Percentiles rank a stretch among this genome's conserved stretches.
These are phyloP conservation scores for Endotrypanum monterogeii DNA, from an alignment of 208 protist genomes.

Conservation along the genomic window DNA sequence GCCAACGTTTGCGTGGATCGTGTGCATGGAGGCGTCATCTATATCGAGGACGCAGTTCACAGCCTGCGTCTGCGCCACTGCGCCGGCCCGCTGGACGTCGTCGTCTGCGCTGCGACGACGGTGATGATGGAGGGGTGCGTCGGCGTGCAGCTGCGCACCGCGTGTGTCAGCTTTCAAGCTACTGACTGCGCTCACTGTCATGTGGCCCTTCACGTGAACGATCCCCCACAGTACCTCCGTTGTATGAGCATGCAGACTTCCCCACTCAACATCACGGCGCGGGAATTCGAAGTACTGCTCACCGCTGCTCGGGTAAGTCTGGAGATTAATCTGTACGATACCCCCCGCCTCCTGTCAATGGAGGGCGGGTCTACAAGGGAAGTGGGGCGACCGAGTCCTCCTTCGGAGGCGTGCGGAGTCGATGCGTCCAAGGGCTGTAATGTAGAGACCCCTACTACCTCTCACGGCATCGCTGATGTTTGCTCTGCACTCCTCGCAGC, in stretches of 20 bases:
- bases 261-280: conserved; percentile 63
- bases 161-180: conserved; percentile 56
- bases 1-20: conserved; percentile 59
- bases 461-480: conserved; percentile 1
- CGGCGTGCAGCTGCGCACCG: conserved; percentile 65
- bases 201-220: conserved; percentile 77
- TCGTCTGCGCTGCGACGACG: conserved; percentile 47
- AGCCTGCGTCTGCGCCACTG: conserved; percentile 64
- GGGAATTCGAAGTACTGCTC: conserved; percentile 47
- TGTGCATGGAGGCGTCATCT: conserved; percentile 52
- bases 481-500: conserved; percentile 1
- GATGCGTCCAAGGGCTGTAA: conserved; percentile 7
- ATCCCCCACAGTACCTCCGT: conserved; percentile 45
- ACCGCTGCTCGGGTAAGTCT: conserved; percentile 37
- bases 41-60: conserved; percentile 57
- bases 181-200: conserved; percentile 65
- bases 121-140: conserved; percentile 70
- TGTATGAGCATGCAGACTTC: conserved; percentile 64
- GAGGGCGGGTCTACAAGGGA: background rate
- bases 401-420: conserved; percentile 2
- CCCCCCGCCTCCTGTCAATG: conserved; percentile 19
- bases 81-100: conserved; percentile 70
- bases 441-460: background rate
- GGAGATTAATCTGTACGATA: conserved; percentile 53
- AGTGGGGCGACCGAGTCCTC: background rate